These are phyloP conservation scores for Priceomyces carsonii DNA, from an alignment of 805 yeast genomes.

Conservation along the genomic window DNA sequence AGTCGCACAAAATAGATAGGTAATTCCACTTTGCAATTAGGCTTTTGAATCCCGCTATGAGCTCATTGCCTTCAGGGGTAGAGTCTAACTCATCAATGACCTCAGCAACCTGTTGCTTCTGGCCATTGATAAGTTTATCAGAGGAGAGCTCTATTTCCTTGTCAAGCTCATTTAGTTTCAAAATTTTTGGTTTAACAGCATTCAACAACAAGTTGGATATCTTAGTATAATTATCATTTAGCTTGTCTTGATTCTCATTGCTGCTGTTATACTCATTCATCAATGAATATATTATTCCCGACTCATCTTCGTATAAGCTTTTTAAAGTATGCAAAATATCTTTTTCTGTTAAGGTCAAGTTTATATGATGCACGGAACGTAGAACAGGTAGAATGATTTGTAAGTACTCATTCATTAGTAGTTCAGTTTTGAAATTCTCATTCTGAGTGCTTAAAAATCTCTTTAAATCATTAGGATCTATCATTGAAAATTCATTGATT, in stretches of 20 bases:
- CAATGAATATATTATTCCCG: slow-evolving; percentile 14
- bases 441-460: slow-evolving; percentile 20
- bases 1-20: slow-evolving; percentile 22
- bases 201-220: slow-evolving; percentile 8
- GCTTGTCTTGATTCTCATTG: slow-evolving; percentile 5
- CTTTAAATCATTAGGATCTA: slow-evolving; percentile 14
- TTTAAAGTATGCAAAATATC: slow-evolving; percentile 22
- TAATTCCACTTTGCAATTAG: slow-evolving; percentile 20
- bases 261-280: slow-evolving; percentile 12
- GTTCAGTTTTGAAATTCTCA: slow-evolving; percentile 23
- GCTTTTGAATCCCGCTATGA: slow-evolving; percentile 1
- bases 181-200: slow-evolving; percentile 18
- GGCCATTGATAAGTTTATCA: slow-evolving; percentile 3
- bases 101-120: neutral
- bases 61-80: neutral
- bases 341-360: slow-evolving; percentile 29
- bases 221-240: slow-evolving; percentile 5
- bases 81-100: neutral
- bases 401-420: slow-evolving; percentile 24
- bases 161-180: slow-evolving; percentile 14
- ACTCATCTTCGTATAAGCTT: slow-evolving; percentile 15
- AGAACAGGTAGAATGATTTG: slow-evolving; percentile 32
- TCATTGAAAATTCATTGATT: slow-evolving; percentile 8
- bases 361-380: slow-evolving; percentile 30
- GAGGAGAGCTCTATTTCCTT: slow-evolving; percentile 11